phyloP scores from a whole-genome alignment of 2,329 filamentous ascomycete genomes.

The Colletotrichum liriopes region DNA sequence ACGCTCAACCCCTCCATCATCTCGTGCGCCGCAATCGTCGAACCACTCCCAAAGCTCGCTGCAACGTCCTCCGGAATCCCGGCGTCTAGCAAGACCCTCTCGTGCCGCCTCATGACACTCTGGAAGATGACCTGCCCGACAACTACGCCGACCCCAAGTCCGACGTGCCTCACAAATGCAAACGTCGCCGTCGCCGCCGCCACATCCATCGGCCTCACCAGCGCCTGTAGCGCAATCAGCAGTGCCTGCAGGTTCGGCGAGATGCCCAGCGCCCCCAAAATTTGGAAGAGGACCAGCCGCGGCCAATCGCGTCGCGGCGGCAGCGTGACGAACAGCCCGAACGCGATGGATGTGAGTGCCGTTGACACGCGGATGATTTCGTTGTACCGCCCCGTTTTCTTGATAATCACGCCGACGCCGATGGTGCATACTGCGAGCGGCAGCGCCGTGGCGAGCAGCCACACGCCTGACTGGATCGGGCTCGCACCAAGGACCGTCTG shows the following conservation, averaged over 20 bases:
- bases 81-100: slow-evolving; percentile 59
- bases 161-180: slow-evolving; percentile 78
- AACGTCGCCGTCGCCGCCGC: slow-evolving; percentile 79
- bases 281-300: slow-evolving; percentile 73
- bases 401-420: slow-evolving; percentile 69
- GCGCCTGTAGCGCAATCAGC: slow-evolving; percentile 77
- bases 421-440: slow-evolving; percentile 76
- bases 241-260: slow-evolving; percentile 80
- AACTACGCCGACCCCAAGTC: slow-evolving; percentile 78
- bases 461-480: slow-evolving; percentile 81
- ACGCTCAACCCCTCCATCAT: slow-evolving; percentile 67
- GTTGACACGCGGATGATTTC: slow-evolving; percentile 73
- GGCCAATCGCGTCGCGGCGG: slow-evolving; percentile 68
- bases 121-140: slow-evolving; percentile 86
- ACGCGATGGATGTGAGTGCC: slow-evolving; percentile 74
- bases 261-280: slow-evolving; percentile 75
- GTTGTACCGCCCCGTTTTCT: slow-evolving; percentile 78
- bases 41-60: slow-evolving; percentile 67
- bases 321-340: slow-evolving; percentile 76
- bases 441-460: slow-evolving; percentile 80
- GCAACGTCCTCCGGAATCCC: slow-evolving; percentile 67
- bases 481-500: slow-evolving; percentile 80
- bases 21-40: slow-evolving; percentile 73
- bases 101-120: slow-evolving; percentile 77
- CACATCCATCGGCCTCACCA: slow-evolving; percentile 74